Percentiles rank a stretch among this genome's conserved stretches.
phyloP scores from a whole-genome alignment of 2,329 filamentous ascomycete species.

The Colletotrichum sp. region DNA sequence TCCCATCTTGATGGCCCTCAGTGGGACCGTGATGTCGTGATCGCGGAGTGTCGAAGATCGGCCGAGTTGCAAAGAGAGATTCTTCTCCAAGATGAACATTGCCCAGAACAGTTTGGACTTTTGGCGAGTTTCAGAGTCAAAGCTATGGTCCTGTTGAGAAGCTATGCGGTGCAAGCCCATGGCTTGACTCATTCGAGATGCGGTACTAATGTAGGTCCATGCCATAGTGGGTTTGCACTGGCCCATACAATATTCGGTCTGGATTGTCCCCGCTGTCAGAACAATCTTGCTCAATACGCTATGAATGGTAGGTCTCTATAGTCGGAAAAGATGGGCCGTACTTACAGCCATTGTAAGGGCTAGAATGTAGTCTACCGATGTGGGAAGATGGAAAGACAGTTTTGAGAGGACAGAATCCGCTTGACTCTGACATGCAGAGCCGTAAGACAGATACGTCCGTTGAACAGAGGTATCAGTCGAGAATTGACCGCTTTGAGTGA shows the following conservation, averaged over 20 bases:
- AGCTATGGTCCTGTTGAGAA: background rate
- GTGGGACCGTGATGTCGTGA: background rate
- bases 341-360: background rate
- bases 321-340: too few species aligned
- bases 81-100: background rate
- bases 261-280: background rate
- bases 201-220: background rate
- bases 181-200: background rate
- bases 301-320: too few species aligned
- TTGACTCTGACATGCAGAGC: background rate
- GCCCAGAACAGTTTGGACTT: background rate
- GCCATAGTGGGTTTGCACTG: background rate
- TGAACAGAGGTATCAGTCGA: background rate
- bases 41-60: background rate
- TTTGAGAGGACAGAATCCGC: background rate
- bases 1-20: background rate
- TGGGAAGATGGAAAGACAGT: background rate
- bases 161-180: background rate
- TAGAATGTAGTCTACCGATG: background rate
- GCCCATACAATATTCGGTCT: background rate
- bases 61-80: background rate
- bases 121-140: background rate
- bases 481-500: background rate
- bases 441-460: background rate
- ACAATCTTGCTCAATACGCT: too few species aligned